Base-by-base conservation (phyloP, 2,329 filamentous ascomycete genomes). In the Orbilia brochopaga region DNA sequence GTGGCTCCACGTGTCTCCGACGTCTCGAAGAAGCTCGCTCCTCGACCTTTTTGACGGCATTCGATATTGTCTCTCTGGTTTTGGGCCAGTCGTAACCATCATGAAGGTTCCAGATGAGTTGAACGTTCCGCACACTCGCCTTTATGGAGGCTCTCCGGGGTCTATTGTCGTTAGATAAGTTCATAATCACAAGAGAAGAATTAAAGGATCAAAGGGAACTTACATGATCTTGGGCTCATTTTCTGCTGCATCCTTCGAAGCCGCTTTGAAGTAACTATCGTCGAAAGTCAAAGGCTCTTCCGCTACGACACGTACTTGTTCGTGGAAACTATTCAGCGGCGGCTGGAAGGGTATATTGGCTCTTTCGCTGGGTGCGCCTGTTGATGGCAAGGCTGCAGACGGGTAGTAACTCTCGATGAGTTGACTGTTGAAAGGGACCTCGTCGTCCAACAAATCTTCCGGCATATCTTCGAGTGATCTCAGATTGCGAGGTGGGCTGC, bases 71-170 rank as follows among this genome's bases (percentile, higher is more conserved):
- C 73, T 94, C 89, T 48, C 93, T 86, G 0, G 95, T 99, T 48
- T 86, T 85, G 75, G 88, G 86, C 95, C 95, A 99, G 79, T 99
- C 95, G 78, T 96, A 99, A 0, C 94, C 94, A 81, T 99, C 94
- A 79, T 94, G 97, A 0, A 99, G 82, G 77, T 99, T 96, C 94
- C 94, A 99, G 69, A 97, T 97, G 57, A 97, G 82, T 78, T 97
- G 91, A 4, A 96, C 88, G 77, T 97, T 91, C 24, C 90, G 88
- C 15, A 97, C 85, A 3, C 87, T 87, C 1, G 97, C 83, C 74
- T 87, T 88, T 13, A 99, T 80, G 4, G 93, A 91, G 73, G 40
- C 24, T 50, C 51, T 57, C 40, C 67, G 35, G 13, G 56, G 51
- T 53, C 59, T 73, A 48, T 13, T 30, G n/a, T 53, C 13, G 23